These are phyloP conservation scores for Plantago ovata DNA, from an alignment of 257 asterid genomes.

Conservation along the genomic window DNA sequence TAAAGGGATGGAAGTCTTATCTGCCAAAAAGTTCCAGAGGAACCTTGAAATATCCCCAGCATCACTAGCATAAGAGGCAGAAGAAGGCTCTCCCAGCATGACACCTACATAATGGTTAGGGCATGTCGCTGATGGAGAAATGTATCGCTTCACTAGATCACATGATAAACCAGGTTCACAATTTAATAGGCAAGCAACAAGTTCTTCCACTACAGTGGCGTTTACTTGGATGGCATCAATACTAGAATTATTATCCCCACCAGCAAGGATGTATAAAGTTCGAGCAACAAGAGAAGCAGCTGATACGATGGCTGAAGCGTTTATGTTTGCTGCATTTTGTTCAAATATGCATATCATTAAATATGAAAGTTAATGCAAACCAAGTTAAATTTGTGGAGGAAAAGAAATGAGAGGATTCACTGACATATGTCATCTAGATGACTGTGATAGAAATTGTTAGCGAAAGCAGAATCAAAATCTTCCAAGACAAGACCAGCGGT, in stretches of 20 bases:
- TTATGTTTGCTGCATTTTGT: constrained; percentile 74
- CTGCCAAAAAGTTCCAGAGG: constrained; percentile 85
- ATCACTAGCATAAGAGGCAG: constrained; percentile 52
- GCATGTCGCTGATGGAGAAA: constrained; percentile 68
- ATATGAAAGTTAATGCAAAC: neutral
- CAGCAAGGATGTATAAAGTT: constrained; percentile 72
- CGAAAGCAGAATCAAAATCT: constrained; percentile 82
- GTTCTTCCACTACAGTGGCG: constrained; percentile 72
- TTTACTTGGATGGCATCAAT: constrained; percentile 51
- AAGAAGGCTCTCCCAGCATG: constrained; percentile 70
- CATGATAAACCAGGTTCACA: constrained; percentile 89
- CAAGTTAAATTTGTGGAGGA: constrained; percentile 9
- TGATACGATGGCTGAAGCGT: constrained; percentile 73
- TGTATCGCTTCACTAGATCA: constrained; percentile 68
- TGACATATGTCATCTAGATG: constrained; percentile 86
- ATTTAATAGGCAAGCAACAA: constrained; percentile 64
- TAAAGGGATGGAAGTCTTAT: constrained; percentile 62
- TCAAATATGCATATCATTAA: constrained; percentile 18
- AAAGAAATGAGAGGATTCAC: constrained; percentile 32
- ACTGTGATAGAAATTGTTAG: constrained; percentile 91
- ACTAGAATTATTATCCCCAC: constrained; percentile 46
- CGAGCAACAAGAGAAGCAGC: constrained; percentile 95
- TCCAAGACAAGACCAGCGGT: constrained; percentile 84
- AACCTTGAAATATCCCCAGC: constrained; percentile 84
- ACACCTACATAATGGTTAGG: constrained; percentile 91